phyloP scores from a whole-genome alignment of 805 yeast species.

The Hyphopichia homilentoma region DNA sequence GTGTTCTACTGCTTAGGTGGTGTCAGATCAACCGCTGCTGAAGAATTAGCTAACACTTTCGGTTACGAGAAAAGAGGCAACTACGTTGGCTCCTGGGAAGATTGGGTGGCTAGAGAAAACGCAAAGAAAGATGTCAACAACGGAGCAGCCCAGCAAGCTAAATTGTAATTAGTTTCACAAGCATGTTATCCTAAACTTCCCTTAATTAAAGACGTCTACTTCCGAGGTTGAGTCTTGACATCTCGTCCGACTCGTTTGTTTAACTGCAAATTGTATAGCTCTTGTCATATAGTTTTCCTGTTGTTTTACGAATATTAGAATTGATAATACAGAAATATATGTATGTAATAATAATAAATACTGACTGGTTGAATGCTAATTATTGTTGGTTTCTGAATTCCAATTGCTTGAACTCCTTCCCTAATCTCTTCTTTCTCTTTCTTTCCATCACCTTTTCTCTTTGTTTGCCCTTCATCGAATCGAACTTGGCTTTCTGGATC shows the following conservation, averaged over 20 bases:
- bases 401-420: slow-evolving; percentile 67
- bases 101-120: slow-evolving; percentile 59
- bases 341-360: slow-evolving; percentile 1
- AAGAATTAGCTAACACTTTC: slow-evolving; percentile 84
- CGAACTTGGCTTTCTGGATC: slow-evolving; percentile 74
- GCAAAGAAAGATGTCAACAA: slow-evolving; percentile 5
- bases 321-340: slow-evolving; percentile 3
- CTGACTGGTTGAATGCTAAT: no score
- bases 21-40: slow-evolving; percentile 85
- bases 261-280: slow-evolving; percentile 1
- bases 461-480: slow-evolving; percentile 64
- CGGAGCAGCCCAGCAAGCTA: neutral
- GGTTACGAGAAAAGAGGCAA: slow-evolving; percentile 84
- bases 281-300: slow-evolving; percentile 4
- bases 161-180: neutral
- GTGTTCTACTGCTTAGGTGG: slow-evolving; percentile 93
- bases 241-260: no score
- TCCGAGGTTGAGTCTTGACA: no score
- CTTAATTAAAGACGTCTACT: no score
- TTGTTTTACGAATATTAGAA: neutral
- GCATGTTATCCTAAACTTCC: no score
- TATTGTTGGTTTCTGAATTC: slow-evolving; percentile 23
- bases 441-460: slow-evolving; percentile 81
- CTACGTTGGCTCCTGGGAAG: slow-evolving; percentile 82
- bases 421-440: slow-evolving; percentile 80